Evolutionary conservation across 129 eudicot species (phyloP).

Genomic region (Chrysanthemum makinoi): DNA sequence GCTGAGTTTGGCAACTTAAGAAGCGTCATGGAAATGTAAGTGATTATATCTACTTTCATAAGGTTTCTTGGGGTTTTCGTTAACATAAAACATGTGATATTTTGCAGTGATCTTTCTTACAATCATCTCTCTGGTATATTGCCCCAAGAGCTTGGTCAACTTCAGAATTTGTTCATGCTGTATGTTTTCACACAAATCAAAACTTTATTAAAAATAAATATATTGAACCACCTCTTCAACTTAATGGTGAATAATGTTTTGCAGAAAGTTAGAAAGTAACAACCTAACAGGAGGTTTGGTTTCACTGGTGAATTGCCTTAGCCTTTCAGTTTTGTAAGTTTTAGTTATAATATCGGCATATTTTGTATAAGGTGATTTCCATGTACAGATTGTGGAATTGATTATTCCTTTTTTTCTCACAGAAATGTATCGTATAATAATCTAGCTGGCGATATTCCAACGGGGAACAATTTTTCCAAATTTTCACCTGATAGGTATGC

Average conservation of each 20-base stretch:
- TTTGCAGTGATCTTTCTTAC: conserved; percentile 72
- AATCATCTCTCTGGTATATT: conserved; percentile 76
- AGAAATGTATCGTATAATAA: conserved; percentile 91
- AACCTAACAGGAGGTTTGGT: conserved; percentile 78
- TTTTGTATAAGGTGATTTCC: background rate
- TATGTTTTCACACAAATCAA: conserved; percentile 33
- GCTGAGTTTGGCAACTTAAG: conserved; percentile 92
- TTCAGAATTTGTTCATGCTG: conserved; percentile 83
- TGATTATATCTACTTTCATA: background rate
- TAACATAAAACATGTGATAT: background rate
- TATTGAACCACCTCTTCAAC: background rate
- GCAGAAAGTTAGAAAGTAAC: conserved; percentile 80
- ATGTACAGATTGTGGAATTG: conserved; percentile 1
- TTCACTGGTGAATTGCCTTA: conserved; percentile 70
- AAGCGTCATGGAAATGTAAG: conserved; percentile 92
- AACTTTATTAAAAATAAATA: background rate
- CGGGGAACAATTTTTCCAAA: conserved; percentile 79
- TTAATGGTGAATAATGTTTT: background rate
- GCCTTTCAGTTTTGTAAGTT: conserved; percentile 75
- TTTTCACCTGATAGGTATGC: conserved; percentile 87
- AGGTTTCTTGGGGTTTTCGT: background rate
- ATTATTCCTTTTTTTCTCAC: conserved; percentile 15
- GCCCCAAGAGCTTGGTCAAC: conserved; percentile 88
- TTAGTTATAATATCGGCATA: background rate
- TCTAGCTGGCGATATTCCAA: conserved; percentile 72